Conservation (phyloP, 305 asterid species). For the Fraxinus paxiana region DNA sequence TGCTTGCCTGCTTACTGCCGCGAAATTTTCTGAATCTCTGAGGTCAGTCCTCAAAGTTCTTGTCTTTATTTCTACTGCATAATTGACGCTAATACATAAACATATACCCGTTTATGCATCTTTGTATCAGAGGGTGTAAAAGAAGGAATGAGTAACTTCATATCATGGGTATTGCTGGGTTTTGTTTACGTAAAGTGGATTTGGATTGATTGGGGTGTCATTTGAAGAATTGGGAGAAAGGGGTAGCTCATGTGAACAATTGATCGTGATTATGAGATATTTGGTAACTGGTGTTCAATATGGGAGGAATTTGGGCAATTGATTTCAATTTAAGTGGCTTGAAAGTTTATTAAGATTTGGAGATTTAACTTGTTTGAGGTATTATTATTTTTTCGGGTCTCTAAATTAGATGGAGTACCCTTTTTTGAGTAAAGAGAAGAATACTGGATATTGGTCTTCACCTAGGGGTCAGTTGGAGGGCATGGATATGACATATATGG, state of each 20-base stretch:
- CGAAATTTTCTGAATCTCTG: constrained; percentile 5
- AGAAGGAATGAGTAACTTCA: constrained; percentile 18
- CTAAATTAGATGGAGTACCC: constrained; percentile 46
- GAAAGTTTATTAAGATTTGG: constrained; percentile 20
- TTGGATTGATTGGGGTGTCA: constrained; percentile 9
- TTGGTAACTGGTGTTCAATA: constrained; percentile 23
- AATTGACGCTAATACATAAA: neutral
- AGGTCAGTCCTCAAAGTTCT: constrained; percentile 17
- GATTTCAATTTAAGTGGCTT: constrained; percentile 12
- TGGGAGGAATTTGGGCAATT: constrained; percentile 28
- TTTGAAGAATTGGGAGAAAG: constrained; percentile 13
- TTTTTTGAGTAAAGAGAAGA: constrained; percentile 35
- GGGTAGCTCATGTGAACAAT: constrained; percentile 18
- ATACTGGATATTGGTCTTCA: constrained; percentile 31
- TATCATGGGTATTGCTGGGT: constrained; percentile 27
- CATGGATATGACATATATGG: constrained; percentile 28
- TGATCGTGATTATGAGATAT: constrained; percentile 29
- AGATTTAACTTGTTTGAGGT: neutral
- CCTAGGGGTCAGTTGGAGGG: constrained; percentile 44
- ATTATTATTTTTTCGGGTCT: constrained; percentile 9
- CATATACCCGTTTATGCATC: constrained; percentile 20
- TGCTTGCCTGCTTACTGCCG: neutral
- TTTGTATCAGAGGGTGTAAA: constrained; percentile 8
- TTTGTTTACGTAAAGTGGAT: neutral
- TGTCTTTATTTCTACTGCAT: neutral